Conservation (phyloP, 2,329 filamentous ascomycete species). For the Exophiala phaeomuriformis region DNA sequence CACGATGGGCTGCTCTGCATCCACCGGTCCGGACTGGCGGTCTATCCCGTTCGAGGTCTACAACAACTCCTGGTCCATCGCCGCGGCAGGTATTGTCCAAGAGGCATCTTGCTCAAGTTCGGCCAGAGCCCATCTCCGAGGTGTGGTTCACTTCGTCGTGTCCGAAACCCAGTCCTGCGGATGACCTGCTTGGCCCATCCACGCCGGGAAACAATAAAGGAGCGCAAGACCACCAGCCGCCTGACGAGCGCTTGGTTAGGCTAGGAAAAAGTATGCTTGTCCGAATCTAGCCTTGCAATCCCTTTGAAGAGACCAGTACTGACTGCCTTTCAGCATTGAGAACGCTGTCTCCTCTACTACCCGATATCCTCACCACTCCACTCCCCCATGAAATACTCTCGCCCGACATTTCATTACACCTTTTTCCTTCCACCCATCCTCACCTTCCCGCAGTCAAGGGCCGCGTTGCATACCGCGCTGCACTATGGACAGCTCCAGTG, state of each 20-base stretch:
- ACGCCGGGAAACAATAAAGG: conserved; percentile 21
- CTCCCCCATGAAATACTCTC: conserved; percentile 57
- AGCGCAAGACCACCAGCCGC: conserved; percentile 38
- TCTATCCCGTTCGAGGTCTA: conserved; percentile 11
- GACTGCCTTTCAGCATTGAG: conserved; percentile 45
- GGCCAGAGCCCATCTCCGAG: conserved; percentile 33
- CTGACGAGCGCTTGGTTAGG: conserved; percentile 54
- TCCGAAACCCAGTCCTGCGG: conserved; percentile 25
- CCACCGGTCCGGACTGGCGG: not conserved
- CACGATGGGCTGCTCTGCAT: conserved; percentile 4
- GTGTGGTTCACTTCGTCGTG: conserved; percentile 31
- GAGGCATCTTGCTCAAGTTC: conserved; percentile 33
- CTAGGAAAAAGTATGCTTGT: conserved; percentile 51
- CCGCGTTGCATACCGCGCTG: conserved; percentile 81
- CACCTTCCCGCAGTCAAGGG: conserved; percentile 84
- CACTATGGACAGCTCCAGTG: conserved; percentile 90
- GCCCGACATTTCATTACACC: conserved; percentile 54
- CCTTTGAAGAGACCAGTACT: not conserved
- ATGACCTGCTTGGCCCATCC: conserved; percentile 20
- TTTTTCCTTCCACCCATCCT: conserved; percentile 56
- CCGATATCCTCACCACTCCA: conserved; percentile 53
- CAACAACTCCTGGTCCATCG: conserved; percentile 5
- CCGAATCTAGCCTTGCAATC: not conserved
- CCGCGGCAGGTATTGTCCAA: conserved; percentile 21
- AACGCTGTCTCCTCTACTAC: conserved; percentile 55